Conservation (phyloP, 441 rosid genomes). For the Daphne laureola region DNA sequence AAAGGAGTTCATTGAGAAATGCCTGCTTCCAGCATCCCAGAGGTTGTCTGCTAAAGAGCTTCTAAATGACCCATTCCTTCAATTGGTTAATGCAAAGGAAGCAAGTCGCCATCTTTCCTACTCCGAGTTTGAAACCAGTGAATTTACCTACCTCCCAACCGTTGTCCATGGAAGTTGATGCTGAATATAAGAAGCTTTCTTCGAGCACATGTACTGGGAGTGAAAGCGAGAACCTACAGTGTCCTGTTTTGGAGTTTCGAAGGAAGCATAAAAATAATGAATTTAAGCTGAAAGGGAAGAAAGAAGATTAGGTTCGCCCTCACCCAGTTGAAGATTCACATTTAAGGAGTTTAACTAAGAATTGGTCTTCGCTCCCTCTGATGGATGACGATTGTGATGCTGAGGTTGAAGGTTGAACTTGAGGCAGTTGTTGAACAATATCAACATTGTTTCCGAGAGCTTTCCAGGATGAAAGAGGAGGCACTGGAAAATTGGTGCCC, state of each 20-base stretch:
- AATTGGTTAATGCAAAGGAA: slow-evolving; percentile 22
- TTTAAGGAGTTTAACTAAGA: slow-evolving; percentile 23
- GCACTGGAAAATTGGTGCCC: too few relatives aligned
- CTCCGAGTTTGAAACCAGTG: slow-evolving; percentile 17
- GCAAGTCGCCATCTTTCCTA: slow-evolving; percentile 16
- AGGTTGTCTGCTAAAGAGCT: slow-evolving; percentile 39
- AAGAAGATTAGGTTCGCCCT: slow-evolving; percentile 36
- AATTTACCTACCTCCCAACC: slow-evolving; percentile 24
- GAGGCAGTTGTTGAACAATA: slow-evolving; percentile 42
- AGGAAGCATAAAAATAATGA: slow-evolving; percentile 36
- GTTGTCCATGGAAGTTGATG: slow-evolving; percentile 34
- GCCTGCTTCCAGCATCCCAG: slow-evolving; percentile 37
- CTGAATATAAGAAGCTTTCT: slow-evolving; percentile 31
- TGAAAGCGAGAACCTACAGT: slow-evolving; percentile 18
- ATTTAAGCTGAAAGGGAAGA: slow-evolving; percentile 52
- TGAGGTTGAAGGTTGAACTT: slow-evolving; percentile 39
- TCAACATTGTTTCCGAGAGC: slow-evolving; percentile 40
- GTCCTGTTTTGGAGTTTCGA: slow-evolving; percentile 27
- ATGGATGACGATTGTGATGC: slow-evolving; percentile 30
- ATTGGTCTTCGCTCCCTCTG: slow-evolving; percentile 25
- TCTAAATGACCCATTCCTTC: slow-evolving; percentile 34
- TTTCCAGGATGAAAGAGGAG: slow-evolving; percentile 44
- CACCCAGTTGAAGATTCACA: slow-evolving; percentile 12
- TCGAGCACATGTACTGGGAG: slow-evolving; percentile 26
- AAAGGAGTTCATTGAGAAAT: slow-evolving; percentile 33